Conservation (phyloP, 306 rosid species). For the Cucurbita ficifolia region DNA sequence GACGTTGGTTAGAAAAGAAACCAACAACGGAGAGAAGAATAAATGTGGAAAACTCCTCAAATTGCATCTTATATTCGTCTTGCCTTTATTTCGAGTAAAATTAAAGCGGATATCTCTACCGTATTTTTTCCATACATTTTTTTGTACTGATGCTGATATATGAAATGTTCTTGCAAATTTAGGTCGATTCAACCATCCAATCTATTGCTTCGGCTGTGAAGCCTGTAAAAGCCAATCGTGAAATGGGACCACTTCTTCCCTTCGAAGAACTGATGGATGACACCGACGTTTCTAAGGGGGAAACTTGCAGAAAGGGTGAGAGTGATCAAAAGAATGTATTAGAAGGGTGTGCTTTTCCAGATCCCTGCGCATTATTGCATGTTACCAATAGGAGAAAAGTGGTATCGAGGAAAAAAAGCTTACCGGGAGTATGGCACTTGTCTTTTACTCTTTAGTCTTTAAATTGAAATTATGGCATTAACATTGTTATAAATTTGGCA, state of each 20-base stretch:
- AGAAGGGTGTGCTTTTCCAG: slow-evolving; percentile 34
- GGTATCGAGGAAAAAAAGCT: slow-evolving; percentile 42
- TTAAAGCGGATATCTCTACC: neutral
- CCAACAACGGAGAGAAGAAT: neutral
- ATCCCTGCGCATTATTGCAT: slow-evolving; percentile 56
- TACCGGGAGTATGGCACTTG: slow-evolving; percentile 31
- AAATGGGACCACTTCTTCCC: slow-evolving; percentile 63
- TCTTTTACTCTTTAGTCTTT: neutral
- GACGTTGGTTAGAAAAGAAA: neutral
- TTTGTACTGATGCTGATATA: neutral
- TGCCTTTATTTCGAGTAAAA: neutral
- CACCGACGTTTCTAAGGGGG: slow-evolving; percentile 24
- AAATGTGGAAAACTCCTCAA: neutral
- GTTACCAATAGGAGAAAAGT: slow-evolving; percentile 72
- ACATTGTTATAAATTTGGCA: slow-evolving; percentile 30
- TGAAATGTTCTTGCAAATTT: slow-evolving; percentile 4
- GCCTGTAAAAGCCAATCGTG: slow-evolving; percentile 23
- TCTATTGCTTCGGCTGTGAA: slow-evolving; percentile 37
- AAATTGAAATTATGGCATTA: slow-evolving; percentile 8
- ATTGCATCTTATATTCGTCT: neutral
- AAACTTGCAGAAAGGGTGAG: slow-evolving; percentile 29
- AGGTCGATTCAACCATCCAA: slow-evolving; percentile 36
- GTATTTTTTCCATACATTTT: neutral
- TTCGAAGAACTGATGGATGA: slow-evolving; percentile 52
- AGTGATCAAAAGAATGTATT: slow-evolving; percentile 15